These are phyloP conservation scores for Eucalyptus paniculata DNA, from an alignment of 345 rosid species.

Conservation along the genomic window DNA sequence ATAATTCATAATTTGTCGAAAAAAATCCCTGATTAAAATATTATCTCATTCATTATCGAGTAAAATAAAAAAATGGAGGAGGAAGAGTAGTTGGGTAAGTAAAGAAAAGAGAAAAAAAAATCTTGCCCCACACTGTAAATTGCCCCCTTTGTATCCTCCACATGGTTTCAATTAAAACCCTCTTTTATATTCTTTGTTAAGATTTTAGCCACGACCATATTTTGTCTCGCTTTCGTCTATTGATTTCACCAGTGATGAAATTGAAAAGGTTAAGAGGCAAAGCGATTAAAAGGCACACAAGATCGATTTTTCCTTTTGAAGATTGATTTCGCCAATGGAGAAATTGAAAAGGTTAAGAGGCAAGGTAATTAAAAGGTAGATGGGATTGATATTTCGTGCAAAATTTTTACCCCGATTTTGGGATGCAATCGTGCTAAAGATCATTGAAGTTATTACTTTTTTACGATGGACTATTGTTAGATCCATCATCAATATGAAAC, in stretches of 20 bases:
- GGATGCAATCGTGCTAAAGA: not conserved
- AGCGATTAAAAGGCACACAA: not conserved
- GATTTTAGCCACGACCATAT: rapidly evolving
- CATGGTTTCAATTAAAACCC: not conserved
- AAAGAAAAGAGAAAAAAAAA: not conserved
- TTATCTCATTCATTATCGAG: no score
- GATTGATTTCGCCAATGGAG: not conserved
- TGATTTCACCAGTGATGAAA: not conserved
- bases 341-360: not conserved
- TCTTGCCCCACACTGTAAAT: not conserved
- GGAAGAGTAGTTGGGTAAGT: not conserved
- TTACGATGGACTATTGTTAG: not conserved
- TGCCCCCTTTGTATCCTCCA: not conserved
- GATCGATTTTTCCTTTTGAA: not conserved
- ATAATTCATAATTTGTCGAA: no score
- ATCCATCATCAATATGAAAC: not conserved
- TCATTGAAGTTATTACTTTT: no score
- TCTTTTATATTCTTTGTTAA: not conserved
- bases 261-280: not conserved
- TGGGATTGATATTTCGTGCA: not conserved
- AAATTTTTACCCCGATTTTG: not conserved
- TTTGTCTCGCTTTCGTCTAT: not conserved
- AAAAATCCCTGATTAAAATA: not conserved
- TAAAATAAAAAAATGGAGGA: not conserved
- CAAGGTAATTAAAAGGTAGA: no score